Percentiles rank a stretch among this genome's conserved stretches.
These are phyloP conservation scores for Staphylotrichum longicolle DNA, from an alignment of 495 filamentous ascomycete species.

Conservation along the genomic window DNA sequence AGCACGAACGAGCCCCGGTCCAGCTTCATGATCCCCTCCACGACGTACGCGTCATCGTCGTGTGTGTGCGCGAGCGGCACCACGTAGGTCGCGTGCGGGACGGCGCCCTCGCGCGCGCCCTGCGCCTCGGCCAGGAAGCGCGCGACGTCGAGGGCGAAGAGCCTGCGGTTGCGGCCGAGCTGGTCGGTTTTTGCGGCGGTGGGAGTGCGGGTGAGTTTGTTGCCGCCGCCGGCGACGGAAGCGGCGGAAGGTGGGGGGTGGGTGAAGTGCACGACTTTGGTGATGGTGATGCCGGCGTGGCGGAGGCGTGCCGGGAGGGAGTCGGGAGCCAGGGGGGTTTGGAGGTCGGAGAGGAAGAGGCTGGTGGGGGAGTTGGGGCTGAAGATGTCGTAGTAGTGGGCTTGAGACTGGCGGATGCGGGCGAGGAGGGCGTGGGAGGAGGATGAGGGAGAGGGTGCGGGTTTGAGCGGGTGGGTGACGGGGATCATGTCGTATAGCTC, in stretches of 20 bases:
- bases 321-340: not conserved
- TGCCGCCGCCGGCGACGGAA: not conserved
- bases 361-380: not conserved
- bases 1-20: constrained; percentile 15
- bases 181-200: too few relatives aligned
- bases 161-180: too few relatives aligned
- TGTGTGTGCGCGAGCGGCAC: too few relatives aligned
- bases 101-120: not conserved
- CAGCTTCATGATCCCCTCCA: constrained; percentile 14
- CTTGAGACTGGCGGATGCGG: too few relatives aligned
- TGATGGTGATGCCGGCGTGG: constrained; percentile 7
- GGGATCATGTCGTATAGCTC: not conserved
- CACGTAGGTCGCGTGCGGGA: not conserved
- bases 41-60: not conserved
- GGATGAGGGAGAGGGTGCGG: not conserved
- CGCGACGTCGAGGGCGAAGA: constrained; percentile 12
- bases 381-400: not conserved
- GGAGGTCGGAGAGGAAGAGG: not conserved
- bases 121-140: not conserved
- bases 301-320: not conserved
- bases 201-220: not conserved
- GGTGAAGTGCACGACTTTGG: constrained; percentile 13
- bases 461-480: not conserved
- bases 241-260: not conserved
- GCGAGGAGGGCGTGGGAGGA: not conserved